phyloP scores from a whole-genome alignment of 257 asterid species.

The Eustoma russellianum region DNA sequence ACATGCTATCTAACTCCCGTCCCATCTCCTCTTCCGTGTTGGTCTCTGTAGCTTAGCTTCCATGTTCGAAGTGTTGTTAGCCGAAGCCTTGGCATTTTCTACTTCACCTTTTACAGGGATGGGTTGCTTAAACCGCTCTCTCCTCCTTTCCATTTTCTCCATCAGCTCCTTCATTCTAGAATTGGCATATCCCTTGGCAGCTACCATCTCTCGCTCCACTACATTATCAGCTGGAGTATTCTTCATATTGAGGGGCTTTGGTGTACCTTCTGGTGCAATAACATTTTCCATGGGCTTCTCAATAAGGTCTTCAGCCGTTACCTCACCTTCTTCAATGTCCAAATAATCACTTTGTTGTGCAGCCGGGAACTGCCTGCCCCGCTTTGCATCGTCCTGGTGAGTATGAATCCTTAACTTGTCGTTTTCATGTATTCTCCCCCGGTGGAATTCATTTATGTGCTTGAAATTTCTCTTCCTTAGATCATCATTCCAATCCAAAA shows the following conservation, averaged over 20 bases:
- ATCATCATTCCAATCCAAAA: slow-evolving; percentile 21
- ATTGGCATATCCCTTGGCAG: slow-evolving; percentile 26
- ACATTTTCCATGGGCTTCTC: slow-evolving; percentile 14
- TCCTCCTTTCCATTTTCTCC: slow-evolving; percentile 57
- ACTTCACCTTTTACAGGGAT: slow-evolving; percentile 16
- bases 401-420: slow-evolving; percentile 5
- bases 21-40: slow-evolving; percentile 59
- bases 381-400: slow-evolving; percentile 14
- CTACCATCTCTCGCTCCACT: slow-evolving; percentile 10
- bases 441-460: slow-evolving; percentile 7
- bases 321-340: slow-evolving; percentile 64
- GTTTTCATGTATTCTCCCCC: slow-evolving; percentile 12
- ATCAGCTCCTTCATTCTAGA: slow-evolving; percentile 40
- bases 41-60: slow-evolving; percentile 35
- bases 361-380: slow-evolving; percentile 14
- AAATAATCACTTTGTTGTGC: slow-evolving; percentile 18
- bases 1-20: slow-evolving; percentile 17
- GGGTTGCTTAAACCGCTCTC: slow-evolving; percentile 48
- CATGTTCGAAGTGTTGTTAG: slow-evolving; percentile 17
- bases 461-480: slow-evolving; percentile 13
- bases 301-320: slow-evolving; percentile 22
- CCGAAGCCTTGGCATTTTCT: slow-evolving; percentile 19
- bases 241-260: slow-evolving; percentile 8
- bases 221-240: slow-evolving; percentile 4
- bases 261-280: slow-evolving; percentile 9